phyloP scores from a whole-genome alignment of 148 eudicot species.

The Linanthus parryae region DNA sequence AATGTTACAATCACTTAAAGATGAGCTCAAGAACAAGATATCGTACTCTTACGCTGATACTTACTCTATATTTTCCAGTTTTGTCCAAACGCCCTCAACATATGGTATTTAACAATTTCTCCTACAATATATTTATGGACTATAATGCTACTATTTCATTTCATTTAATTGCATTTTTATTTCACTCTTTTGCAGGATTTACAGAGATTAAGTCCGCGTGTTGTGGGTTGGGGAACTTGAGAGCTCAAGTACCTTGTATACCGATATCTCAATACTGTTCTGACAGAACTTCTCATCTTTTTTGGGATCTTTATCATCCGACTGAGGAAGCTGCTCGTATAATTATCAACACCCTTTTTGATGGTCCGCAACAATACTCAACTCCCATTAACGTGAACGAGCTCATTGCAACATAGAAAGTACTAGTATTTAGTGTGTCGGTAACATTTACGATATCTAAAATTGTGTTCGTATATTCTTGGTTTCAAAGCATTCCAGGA shows the following conservation, averaged over 20 bases:
- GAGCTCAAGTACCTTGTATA: conserved; percentile 52
- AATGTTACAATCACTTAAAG: conserved; percentile 27
- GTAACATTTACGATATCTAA: too few relatives aligned
- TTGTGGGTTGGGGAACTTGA: conserved; percentile 71
- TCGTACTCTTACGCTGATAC: conserved; percentile 49
- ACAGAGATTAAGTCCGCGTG: conserved; percentile 67
- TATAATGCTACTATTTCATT: too few relatives aligned
- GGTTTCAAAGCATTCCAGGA: too few relatives aligned
- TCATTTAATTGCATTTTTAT: background rate
- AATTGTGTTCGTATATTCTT: too few relatives aligned
- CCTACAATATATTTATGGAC: too few relatives aligned
- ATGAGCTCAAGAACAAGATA: conserved; percentile 39
- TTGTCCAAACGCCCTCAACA: conserved; percentile 40
- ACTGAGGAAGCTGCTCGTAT: conserved; percentile 57
- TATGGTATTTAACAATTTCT: conserved; percentile 52
- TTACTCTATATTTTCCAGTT: conserved; percentile 29
- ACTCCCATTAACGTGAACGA: conserved; percentile 49
- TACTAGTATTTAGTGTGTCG: background rate
- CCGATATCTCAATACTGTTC: conserved; percentile 59
- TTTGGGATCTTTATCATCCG: conserved; percentile 90
- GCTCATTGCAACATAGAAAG: conserved; percentile 34
- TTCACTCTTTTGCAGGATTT: conserved; percentile 49
- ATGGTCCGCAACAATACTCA: conserved; percentile 32
- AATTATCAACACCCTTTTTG: conserved; percentile 29
- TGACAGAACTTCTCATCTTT: conserved; percentile 61